These are phyloP conservation scores for Lagerstroemia fauriei DNA, from an alignment of 441 rosid species.

Conservation along the genomic window DNA sequence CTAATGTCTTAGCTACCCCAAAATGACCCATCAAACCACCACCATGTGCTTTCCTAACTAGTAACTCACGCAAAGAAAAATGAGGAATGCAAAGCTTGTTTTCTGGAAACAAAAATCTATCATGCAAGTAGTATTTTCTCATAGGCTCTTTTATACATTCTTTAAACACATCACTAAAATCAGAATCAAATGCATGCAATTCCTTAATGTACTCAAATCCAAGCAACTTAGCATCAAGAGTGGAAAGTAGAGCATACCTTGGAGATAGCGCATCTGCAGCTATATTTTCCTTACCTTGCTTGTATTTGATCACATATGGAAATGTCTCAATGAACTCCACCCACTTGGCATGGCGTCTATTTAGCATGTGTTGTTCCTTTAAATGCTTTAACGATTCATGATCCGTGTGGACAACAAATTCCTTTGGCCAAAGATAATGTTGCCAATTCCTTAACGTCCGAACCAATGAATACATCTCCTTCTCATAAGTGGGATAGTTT, in stretches of 20 bases:
- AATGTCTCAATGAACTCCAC: background rate
- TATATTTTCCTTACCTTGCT: conserved; percentile 3
- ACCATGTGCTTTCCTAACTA: background rate
- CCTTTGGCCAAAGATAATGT: too few species aligned
- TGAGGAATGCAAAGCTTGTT: conserved; percentile 13
- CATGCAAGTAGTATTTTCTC: conserved; percentile 2
- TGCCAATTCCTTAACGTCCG: too few species aligned
- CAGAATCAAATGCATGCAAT: background rate
- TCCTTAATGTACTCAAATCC: background rate
- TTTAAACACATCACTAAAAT: too few species aligned
- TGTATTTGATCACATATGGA: conserved; percentile 1
- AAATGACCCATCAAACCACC: background rate
- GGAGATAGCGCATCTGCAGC: background rate
- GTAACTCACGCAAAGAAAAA: conserved; percentile 6
- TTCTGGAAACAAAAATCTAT: conserved; percentile 6
- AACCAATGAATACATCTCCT: too few species aligned
- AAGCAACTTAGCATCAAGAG: background rate
- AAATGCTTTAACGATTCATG: too few species aligned
- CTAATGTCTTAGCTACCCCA: too few species aligned
- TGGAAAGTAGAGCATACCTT: background rate
- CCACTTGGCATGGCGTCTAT: too few species aligned
- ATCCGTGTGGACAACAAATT: too few species aligned
- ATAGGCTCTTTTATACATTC: background rate
- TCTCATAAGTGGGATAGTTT: too few species aligned
- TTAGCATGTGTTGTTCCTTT: too few species aligned